These are phyloP conservation scores for Dioscorea zingiberensis DNA, from an alignment of 106 monocot genomes.

Conservation along the genomic window DNA sequence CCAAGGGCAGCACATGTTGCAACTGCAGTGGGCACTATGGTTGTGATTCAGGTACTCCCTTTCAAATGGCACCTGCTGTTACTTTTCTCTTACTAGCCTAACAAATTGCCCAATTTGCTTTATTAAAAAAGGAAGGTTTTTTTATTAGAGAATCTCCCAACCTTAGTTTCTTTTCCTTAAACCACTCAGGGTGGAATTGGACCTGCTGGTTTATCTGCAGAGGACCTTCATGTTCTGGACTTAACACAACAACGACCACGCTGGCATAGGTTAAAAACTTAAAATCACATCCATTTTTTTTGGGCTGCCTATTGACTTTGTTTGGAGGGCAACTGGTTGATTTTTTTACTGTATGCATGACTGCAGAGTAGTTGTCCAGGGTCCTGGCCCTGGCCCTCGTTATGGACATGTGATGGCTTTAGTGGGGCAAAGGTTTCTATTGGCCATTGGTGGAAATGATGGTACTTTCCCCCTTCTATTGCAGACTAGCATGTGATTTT, in stretches of 20 bases:
- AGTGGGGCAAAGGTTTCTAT: slow-evolving; percentile 95
- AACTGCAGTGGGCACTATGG: slow-evolving; percentile 98
- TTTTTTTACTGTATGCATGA: no score
- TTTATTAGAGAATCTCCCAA: no score
- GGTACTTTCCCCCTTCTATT: slow-evolving; percentile 28
- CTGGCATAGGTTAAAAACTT: slow-evolving; percentile 75
- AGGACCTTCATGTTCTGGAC: slow-evolving; percentile 97
- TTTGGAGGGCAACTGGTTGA: no score
- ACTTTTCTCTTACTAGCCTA: no score
- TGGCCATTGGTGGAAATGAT: slow-evolving; percentile 98
- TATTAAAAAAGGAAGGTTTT: no score
- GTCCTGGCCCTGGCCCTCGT: slow-evolving; percentile 95
- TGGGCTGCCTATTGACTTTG: no score
- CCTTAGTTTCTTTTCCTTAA: no score
- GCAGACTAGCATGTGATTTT: neutral
- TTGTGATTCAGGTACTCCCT: slow-evolving; percentile 83
- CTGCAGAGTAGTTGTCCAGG: slow-evolving; percentile 94
- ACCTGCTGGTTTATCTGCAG: slow-evolving; percentile 93
- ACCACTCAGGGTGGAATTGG: slow-evolving; percentile 87
- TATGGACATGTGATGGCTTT: slow-evolving; percentile 99
- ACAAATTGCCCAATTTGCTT: no score
- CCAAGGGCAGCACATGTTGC: slow-evolving; percentile 98
- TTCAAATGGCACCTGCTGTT: no score
- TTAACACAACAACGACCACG: slow-evolving; percentile 90
- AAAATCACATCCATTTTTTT: no score